Evolutionary conservation across 495 filamentous ascomycete species (phyloP).

Genomic region (Daldinia vernicosa): DNA sequence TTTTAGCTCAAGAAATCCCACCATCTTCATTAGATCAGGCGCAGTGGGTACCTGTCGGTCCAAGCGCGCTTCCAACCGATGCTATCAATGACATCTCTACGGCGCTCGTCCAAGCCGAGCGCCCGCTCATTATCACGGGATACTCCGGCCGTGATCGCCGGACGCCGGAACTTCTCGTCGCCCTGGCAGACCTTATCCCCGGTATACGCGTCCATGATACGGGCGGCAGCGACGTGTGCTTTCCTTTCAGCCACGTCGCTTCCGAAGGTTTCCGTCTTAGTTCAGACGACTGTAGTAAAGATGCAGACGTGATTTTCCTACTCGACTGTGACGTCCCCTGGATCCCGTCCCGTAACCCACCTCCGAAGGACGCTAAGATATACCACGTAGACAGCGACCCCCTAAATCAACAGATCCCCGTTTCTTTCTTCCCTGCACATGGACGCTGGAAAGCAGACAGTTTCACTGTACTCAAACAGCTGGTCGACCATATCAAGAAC

Average conservation of each 20-base stretch:
- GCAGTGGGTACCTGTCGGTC: slow-evolving; percentile 70
- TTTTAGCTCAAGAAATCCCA: slow-evolving; percentile 77
- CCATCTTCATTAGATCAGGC: slow-evolving; percentile 69
- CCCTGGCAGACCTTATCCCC: slow-evolving; percentile 68
- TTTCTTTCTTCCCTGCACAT: slow-evolving; percentile 55
- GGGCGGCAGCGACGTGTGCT: slow-evolving; percentile 79
- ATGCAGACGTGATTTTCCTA: slow-evolving; percentile 77
- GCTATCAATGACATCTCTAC: slow-evolving; percentile 67
- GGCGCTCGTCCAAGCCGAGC: slow-evolving; percentile 68
- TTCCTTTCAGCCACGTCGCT: slow-evolving; percentile 70
- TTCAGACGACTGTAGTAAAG: slow-evolving; percentile 68
- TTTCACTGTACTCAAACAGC: slow-evolving; percentile 49
- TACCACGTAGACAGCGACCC: slow-evolving; percentile 77
- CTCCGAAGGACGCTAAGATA: slow-evolving; percentile 63
- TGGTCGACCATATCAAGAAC: slow-evolving; percentile 40
- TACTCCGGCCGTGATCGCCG: slow-evolving; percentile 71
- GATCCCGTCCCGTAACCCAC: slow-evolving; percentile 66
- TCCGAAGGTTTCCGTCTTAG: slow-evolving; percentile 73
- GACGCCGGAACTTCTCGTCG: slow-evolving; percentile 68
- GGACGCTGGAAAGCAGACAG: slow-evolving; percentile 51
- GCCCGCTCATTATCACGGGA: slow-evolving; percentile 74
- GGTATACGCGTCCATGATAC: slow-evolving; percentile 77
- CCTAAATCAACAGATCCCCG: slow-evolving; percentile 75
- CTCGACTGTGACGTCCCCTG: slow-evolving; percentile 82
- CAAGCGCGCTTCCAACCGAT: slow-evolving; percentile 66